Conservation (phyloP, 352 stramenopile genomes). For the Pythium brachiatum region DNA sequence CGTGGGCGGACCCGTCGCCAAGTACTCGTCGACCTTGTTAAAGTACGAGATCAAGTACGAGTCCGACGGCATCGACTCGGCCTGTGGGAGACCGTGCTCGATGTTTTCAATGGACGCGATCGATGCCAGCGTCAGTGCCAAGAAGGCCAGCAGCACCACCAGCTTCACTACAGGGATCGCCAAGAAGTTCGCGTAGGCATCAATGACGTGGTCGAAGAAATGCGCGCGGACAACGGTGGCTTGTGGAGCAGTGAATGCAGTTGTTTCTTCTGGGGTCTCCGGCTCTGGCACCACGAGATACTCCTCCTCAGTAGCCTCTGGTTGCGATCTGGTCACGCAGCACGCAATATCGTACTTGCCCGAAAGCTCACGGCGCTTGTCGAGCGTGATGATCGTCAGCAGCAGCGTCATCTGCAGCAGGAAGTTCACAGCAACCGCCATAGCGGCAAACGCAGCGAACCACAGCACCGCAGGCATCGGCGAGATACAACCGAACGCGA, state of each 20-base stretch:
- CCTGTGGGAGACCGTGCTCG: constrained; percentile 48
- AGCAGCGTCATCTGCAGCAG: constrained; percentile 68
- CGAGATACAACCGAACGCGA: constrained; percentile 53
- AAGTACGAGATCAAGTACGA: constrained; percentile 66
- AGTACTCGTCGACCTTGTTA: constrained; percentile 42
- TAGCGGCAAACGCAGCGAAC: constrained; percentile 52
- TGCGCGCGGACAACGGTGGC: neutral
- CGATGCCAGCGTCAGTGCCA: constrained; percentile 41
- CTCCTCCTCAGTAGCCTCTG: neutral
- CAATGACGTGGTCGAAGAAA: constrained; percentile 43
- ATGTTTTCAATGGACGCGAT: constrained; percentile 53
- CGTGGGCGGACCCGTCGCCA: constrained; percentile 45
- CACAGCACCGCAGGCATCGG: constrained; percentile 63
- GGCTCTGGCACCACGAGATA: neutral
- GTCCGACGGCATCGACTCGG: constrained; percentile 48
- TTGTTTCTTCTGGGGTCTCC: neutral
- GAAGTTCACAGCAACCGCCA: constrained; percentile 51
- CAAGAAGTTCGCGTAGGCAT: constrained; percentile 42
- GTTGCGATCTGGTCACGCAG: constrained; percentile 22
- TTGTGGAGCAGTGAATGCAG: no score
- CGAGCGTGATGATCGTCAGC: constrained; percentile 52
- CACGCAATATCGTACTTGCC: constrained; percentile 61
- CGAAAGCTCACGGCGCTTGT: constrained; percentile 65
- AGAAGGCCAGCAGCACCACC: constrained; percentile 50
- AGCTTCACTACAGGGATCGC: constrained; percentile 49